Conservation (phyloP, 2,329 filamentous ascomycete species). For the Fusarium incarnatum region DNA sequence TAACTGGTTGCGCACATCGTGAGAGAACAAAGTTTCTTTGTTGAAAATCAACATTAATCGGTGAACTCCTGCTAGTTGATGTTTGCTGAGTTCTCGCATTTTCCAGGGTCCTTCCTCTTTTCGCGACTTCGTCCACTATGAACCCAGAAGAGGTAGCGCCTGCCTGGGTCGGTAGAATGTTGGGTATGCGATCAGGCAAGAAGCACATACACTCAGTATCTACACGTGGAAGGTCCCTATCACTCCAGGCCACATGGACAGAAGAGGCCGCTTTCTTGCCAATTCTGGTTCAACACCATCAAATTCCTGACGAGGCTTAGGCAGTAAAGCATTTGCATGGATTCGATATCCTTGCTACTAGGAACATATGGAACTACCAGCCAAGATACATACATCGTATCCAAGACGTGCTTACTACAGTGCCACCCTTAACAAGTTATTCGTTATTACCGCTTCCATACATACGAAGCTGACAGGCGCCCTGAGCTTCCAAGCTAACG, state of each 20-base stretch:
- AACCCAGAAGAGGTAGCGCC: not conserved
- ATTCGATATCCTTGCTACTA: not conserved
- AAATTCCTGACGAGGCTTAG: not conserved
- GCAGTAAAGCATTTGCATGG: not conserved
- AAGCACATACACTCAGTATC: not conserved
- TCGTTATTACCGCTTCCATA: not conserved
- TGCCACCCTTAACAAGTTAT: not conserved
- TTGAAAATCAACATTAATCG: not conserved
- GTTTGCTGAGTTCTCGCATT: not conserved
- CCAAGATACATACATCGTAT: slow-evolving; percentile 1
- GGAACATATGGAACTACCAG: not conserved
- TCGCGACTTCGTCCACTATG: not conserved
- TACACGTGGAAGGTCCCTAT: not conserved
- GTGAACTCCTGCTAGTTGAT: not conserved
- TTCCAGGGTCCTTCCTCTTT: not conserved
- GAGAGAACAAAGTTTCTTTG: not conserved
- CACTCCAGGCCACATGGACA: not conserved
- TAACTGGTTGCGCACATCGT: not conserved
- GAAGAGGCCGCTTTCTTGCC: not conserved
- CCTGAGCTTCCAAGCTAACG: not conserved
- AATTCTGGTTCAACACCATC: not conserved
- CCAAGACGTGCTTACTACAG: not conserved
- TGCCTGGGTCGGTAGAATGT: not conserved
- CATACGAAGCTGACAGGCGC: not conserved
- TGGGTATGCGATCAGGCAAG: not conserved